These are phyloP conservation scores for Globisporangium orthogonon DNA, from an alignment of 352 stramenopile species.

Conservation along the genomic window DNA sequence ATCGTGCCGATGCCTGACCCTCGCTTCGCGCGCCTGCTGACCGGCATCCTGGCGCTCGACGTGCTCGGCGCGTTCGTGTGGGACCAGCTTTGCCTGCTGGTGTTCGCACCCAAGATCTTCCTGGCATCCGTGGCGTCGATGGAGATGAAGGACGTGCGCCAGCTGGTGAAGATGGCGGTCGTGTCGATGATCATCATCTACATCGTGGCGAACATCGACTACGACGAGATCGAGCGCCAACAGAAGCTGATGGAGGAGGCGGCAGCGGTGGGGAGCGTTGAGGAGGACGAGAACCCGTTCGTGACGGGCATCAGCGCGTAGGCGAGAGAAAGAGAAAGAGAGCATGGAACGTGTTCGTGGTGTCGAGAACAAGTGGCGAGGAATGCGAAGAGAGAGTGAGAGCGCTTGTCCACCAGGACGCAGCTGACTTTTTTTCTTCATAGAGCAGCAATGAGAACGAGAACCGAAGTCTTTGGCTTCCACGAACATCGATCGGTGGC, in stretches of 20 bases:
- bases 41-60: conserved; percentile 73
- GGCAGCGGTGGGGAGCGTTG: conserved; percentile 16
- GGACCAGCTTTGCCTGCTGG: conserved; percentile 77
- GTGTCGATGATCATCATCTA: conserved; percentile 85
- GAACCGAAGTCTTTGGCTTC: neutral
- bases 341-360: neutral
- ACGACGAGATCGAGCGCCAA: conserved; percentile 87
- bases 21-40: conserved; percentile 77
- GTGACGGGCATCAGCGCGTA: conserved; percentile 13
- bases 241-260: conserved; percentile 72
- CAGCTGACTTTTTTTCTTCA: neutral
- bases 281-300: conserved; percentile 9
- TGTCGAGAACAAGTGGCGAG: neutral
- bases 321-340: neutral
- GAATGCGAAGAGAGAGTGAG: neutral
- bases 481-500: neutral
- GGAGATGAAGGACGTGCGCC: conserved; percentile 70
- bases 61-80: conserved; percentile 83
- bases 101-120: conserved; percentile 87
- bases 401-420: neutral
- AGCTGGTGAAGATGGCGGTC: conserved; percentile 83
- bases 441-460: neutral
- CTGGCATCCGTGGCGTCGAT: conserved; percentile 67
- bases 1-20: conserved; percentile 90
- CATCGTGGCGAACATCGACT: conserved; percentile 85